Evolutionary conservation across 2,329 filamentous ascomycete species (phyloP), one percentile per base, ranked within the genome.

Genomic region (Claviceps sp.): DNA sequence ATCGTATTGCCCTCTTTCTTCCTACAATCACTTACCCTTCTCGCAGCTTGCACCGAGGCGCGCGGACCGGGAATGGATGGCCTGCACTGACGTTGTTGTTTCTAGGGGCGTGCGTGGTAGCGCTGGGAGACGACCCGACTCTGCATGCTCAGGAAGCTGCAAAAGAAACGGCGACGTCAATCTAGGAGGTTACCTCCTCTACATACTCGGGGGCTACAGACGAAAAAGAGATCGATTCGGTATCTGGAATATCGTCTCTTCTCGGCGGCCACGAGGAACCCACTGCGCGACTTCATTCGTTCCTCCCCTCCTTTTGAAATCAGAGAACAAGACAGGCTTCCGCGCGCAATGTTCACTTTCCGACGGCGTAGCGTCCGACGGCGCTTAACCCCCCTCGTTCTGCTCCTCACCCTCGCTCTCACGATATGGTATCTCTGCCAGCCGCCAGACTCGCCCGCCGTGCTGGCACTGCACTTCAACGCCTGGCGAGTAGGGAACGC

Each of bases 381-480:
- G 47, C 64, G 64, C 9, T 52, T 66, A 38, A 50, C 56, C 14
- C 55, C 58, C 5, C 50, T 61, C 1, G 26, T 52, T 16, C 50
- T 61, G 22, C 42, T 63, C 14, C 47, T 62, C 34, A 38, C 62
- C 42, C 49, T 66, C n/a, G 52, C 57, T 6, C 53, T 61, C 45
- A 56, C 55, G 43, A 50, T 65, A 22, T 56, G 56, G 17, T 65
- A 62, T 48, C 52, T 62, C 22, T 52, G 63, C 8, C 60, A 65
- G n/a, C 66, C 66, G 9, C 61, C 61, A 14, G 63, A 66, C 54
- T 66, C 66, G 9, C 53, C 60, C 11, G 51, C 65, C 45, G 63
- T 65, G 13, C 58, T 68, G 11, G 65, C 66, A 17, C 34, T 68
- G 45, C 56, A 59, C 50, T 68, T 68, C 58, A 68, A 68, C 51